Evolutionary conservation across 495 filamentous ascomycete genomes (phyloP).

Genomic region (Hypomontagnella submonticulosa): DNA sequence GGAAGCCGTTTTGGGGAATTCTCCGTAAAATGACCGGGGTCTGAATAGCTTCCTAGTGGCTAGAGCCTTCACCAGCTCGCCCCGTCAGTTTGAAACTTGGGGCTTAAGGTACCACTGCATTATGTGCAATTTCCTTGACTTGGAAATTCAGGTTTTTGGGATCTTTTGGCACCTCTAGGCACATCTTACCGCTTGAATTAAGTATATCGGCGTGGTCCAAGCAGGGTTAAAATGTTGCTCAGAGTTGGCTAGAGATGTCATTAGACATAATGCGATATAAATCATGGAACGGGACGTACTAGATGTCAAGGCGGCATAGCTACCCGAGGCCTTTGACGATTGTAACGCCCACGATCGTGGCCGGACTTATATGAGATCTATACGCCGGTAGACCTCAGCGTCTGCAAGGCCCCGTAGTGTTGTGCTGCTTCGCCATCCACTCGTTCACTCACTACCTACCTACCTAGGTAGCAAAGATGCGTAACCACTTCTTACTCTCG

Average conservation of each 20-base stretch:
- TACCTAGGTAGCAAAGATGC: slow-evolving; percentile 39
- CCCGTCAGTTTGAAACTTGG: slow-evolving; percentile 7
- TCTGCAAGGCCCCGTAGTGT: slow-evolving; percentile 6
- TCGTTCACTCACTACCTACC: slow-evolving; percentile 25
- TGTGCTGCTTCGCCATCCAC: slow-evolving; percentile 23
- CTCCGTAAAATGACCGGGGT: slow-evolving; percentile 16
- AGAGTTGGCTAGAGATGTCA: slow-evolving; percentile 1
- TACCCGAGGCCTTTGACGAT: slow-evolving; percentile 1
- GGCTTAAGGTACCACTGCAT: slow-evolving; percentile 21
- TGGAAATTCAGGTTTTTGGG: slow-evolving; percentile 28
- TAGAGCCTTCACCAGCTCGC: not conserved
- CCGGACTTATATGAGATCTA: slow-evolving; percentile 22
- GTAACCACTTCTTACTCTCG: slow-evolving; percentile 25
- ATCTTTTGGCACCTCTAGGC: not conserved
- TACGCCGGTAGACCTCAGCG: slow-evolving; percentile 12
- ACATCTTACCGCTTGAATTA: slow-evolving; percentile 16
- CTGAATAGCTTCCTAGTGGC: slow-evolving; percentile 10
- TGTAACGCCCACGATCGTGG: slow-evolving; percentile 4
- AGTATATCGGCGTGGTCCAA: slow-evolving; percentile 14
- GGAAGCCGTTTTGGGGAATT: slow-evolving; percentile 6
- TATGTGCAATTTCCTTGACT: slow-evolving; percentile 31
- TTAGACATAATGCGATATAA: slow-evolving; percentile 25
- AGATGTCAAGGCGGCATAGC: slow-evolving; percentile 3
- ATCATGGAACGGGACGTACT: slow-evolving; percentile 12
- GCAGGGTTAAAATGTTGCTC: slow-evolving; percentile 11